A percentile compares a stretch with the other conserved stretches of the same genome.
phyloP scores from a whole-genome alignment of 257 asterid species.

The Solanum pimpinellifolium region DNA sequence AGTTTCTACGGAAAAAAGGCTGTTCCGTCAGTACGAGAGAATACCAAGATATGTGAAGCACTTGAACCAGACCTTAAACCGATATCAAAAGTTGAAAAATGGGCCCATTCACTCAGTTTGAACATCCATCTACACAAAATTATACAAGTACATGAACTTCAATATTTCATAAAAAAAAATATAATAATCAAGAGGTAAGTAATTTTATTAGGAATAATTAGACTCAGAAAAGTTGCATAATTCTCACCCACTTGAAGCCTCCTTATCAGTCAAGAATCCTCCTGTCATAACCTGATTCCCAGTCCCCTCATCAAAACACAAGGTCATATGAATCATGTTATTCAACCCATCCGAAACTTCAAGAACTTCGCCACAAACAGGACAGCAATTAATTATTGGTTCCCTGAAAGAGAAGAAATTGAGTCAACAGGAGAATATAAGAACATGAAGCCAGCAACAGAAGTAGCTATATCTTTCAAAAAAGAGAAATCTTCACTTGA shows the following conservation, averaged over 20 bases:
- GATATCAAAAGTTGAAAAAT: constrained; percentile 84
- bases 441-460: constrained; percentile 35
- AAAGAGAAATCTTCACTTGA: neutral
- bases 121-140: constrained; percentile 76
- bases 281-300: constrained; percentile 96
- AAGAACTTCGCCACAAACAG: constrained; percentile 90
- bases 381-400: constrained; percentile 86
- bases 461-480: neutral
- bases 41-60: constrained; percentile 92
- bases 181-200: constrained; percentile 2
- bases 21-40: neutral
- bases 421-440: constrained; percentile 1
- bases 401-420: constrained; percentile 41
- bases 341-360: constrained; percentile 70
- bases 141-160: constrained; percentile 6
- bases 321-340: constrained; percentile 75
- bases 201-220: neutral
- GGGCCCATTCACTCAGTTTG: constrained; percentile 96
- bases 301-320: constrained; percentile 98
- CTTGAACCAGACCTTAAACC: constrained; percentile 95
- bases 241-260: constrained; percentile 91
- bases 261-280: constrained; percentile 95
- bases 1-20: neutral
- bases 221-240: neutral
- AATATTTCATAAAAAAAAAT: neutral